These are phyloP conservation scores for Naumovozyma baii DNA, from an alignment of 805 yeast species.

Conservation along the genomic window DNA sequence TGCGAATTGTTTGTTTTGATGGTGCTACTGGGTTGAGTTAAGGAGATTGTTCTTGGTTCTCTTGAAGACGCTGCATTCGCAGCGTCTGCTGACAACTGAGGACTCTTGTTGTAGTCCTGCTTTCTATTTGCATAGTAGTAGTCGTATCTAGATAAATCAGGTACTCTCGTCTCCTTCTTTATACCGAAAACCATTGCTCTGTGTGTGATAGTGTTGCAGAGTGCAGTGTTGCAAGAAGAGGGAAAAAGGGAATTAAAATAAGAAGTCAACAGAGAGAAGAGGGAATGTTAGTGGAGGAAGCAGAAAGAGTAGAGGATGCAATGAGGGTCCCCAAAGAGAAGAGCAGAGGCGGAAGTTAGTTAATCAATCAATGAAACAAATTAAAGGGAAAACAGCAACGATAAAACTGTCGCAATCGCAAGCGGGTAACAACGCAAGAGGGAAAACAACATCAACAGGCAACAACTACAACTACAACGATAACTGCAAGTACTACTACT, in stretches of 20 bases:
- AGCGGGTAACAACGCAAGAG: too few relatives aligned
- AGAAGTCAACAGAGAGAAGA: neutral
- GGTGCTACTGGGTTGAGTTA: neutral
- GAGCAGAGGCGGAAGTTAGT: too few relatives aligned
- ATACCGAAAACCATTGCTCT: slow-evolving; percentile 19
- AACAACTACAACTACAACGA: too few relatives aligned
- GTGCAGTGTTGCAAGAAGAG: neutral
- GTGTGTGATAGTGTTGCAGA: neutral
- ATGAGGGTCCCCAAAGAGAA: too few relatives aligned
- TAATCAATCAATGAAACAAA: too few relatives aligned
- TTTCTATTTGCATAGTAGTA: slow-evolving; percentile 23
- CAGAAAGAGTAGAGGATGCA: too few relatives aligned
- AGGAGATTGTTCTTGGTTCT: too few relatives aligned
- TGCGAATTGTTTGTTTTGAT: neutral
- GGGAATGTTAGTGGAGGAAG: neutral
- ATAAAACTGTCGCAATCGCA: too few relatives aligned
- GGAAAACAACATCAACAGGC: too few relatives aligned
- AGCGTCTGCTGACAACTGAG: slow-evolving; percentile 24
- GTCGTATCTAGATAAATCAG: slow-evolving; percentile 32
- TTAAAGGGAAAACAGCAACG: too few relatives aligned
- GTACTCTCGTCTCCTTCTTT: slow-evolving; percentile 26
- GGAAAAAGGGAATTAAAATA: neutral
- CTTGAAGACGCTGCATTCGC: slow-evolving; percentile 26
- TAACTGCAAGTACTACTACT: too few relatives aligned
- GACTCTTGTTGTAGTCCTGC: slow-evolving; percentile 11